Base-by-base conservation (phyloP, 148 eudicot species). In the Heliosperma pusillum region DNA sequence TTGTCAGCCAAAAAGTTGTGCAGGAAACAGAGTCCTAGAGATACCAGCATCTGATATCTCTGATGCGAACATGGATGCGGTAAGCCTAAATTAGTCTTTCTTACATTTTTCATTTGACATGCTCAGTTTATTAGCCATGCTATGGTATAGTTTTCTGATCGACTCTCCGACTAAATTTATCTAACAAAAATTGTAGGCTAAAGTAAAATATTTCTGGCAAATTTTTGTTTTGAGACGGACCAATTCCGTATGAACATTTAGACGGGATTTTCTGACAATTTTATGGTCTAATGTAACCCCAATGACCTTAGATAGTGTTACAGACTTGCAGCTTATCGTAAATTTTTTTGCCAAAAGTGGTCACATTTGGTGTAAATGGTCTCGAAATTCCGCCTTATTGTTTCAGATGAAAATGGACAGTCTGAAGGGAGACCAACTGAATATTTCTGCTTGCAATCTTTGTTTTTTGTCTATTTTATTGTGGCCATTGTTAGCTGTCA, bases 11-110 rank as follows among this genome's bases (percentile, higher is more conserved):
- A 73, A 75, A 30, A 78, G 76, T 69, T 44, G 24, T 56, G 22
- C 22, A 71, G 77, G 75, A 72, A 50, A 29, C 12, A 73, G 74
- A 56, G 69, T 74, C 42, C 69, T 26, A 56, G 76, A 81, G 75
- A 63, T 74, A 40, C 79, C 86, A 76, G 73, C 72, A 72, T 86
- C 88, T 55, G 83, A 79, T 73, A 71, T 86, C 47, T 70, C 81
- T 67, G 66, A 81, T 67, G 79, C 44, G 74, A 78, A 72, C 77
- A 71, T 53, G 65, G 69, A 83, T 63, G 50, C 66, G 75, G 88
- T 86, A 83, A 61, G 79, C 20, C n/a, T 29, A 72, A 72, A 29
- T 52, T 52, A 17, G 12, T 2, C 40, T 71, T 74, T 25, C 65
- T 59, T 74, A 30, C 50, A 20, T 76, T 40, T 76, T 24, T 70